Base-by-base conservation (phyloP, 192 early-diverging fungal genomes). In the Linnemannia schmuckeri region DNA sequence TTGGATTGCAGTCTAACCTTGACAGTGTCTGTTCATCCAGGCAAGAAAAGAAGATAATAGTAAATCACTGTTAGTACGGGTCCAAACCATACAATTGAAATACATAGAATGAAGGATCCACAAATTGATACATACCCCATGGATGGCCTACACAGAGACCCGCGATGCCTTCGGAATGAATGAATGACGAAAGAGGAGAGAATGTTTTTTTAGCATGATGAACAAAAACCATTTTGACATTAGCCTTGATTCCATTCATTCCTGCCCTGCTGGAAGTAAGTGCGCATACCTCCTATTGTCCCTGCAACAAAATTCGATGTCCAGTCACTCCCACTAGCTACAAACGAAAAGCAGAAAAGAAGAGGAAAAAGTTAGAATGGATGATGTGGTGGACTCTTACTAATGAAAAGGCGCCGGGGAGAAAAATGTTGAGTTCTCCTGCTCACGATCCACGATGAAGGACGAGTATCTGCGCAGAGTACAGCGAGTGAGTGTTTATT, bases 111-210 rank as follows among this genome's bases (percentile, higher is more conserved):
- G 1, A 13, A 10, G 12, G 55, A 24, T 57, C 17, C 0, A 24
- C 30, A 33, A 30, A 66, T 33, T 37, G 66, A 33, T 22, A 77
- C 84, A 69, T 89, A 93, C 91, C 92, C 90, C 92, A 93, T 75
- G 92, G 92, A 86, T 93, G 92, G 66, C 92, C 92, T 18, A 93
- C 92, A 80, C 88, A 89, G 33, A 93, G 73, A 41, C 92, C 92
- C 40, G 92, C 90, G 38, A 91, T 85, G 71, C 92, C 92, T 93
- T 76, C 6, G 42, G 40, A 66, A 74, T 75, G 35, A 77, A 18
- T 18, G 7, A 71, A 54, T n/a, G 46, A 55, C 40, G 49, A 55
- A 24, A 35, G 46, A 72, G 30, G 18, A 52, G n/a, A 18, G 13
- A 35, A 35, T 46, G 27, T 52, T 46, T 70, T 37, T 70, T 68